Evolutionary conservation across 805 yeast genomes (phyloP).

Genomic region (Saturnispora besseyi): DNA sequence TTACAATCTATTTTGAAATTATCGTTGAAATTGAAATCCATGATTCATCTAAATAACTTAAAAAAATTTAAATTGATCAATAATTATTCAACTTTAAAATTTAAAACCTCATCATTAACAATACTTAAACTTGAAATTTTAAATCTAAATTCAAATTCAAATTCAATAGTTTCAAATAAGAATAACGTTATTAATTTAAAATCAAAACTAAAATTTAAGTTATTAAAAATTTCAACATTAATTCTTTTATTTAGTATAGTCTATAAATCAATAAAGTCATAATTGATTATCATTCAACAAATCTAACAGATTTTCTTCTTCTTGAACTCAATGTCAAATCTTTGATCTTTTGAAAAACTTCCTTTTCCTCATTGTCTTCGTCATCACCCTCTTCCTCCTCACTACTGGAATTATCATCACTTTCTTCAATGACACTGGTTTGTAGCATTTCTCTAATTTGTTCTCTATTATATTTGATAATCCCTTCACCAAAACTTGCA

Average conservation of each 20-base stretch:
- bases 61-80: conserved; percentile 7
- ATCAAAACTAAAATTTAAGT: neutral
- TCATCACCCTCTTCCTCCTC: conserved; percentile 6
- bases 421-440: conserved; percentile 12
- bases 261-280: conserved; percentile 5
- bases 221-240: conserved; percentile 1
- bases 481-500: conserved; percentile 30
- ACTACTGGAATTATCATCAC: conserved; percentile 9
- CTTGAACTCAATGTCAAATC: neutral
- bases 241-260: conserved; percentile 1
- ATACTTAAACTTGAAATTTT: conserved; percentile 14
- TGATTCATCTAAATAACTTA: conserved; percentile 7
- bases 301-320: conserved; percentile 25
- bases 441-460: conserved; percentile 28
- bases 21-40: conserved; percentile 11
- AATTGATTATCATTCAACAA: neutral
- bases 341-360: conserved; percentile 4
- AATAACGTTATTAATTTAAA: neutral
- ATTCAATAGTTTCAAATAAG: neutral
- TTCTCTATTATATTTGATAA: conserved; percentile 26
- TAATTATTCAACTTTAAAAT: conserved; percentile 19
- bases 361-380: conserved; percentile 8
- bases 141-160: neutral
- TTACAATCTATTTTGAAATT: conserved; percentile 21
- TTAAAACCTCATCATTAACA: conserved; percentile 7